Conservation (phyloP, 2,329 filamentous ascomycete genomes). For the Orbilia javanica region DNA sequence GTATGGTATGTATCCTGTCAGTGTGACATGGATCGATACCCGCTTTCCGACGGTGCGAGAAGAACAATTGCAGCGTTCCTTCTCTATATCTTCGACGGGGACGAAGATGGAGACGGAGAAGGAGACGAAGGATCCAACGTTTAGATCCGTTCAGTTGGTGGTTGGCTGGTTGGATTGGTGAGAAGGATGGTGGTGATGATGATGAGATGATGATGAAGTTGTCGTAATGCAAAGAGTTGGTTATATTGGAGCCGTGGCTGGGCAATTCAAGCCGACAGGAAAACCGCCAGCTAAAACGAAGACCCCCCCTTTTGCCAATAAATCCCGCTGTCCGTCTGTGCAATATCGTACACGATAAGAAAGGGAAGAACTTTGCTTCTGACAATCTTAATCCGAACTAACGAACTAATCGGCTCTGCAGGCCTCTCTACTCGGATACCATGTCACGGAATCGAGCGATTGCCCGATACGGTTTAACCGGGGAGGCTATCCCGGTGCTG, state of each 20-base stretch:
- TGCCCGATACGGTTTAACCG: background rate
- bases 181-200: background rate
- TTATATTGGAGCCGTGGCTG: background rate
- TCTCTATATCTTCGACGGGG: background rate
- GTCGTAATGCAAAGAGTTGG: constrained; percentile 1
- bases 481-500: background rate
- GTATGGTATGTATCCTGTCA: background rate
- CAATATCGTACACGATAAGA: too few species aligned
- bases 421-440: constrained; percentile 15
- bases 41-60: background rate
- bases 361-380: too few species aligned
- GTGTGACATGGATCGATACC: background rate
- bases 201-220: background rate
- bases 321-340: background rate
- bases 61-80: too few species aligned
- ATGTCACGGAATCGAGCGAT: constrained; percentile 1
- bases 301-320: constrained; percentile 16
- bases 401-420: constrained; percentile 39
- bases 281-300: background rate
- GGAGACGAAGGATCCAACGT: background rate
- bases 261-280: constrained; percentile 10
- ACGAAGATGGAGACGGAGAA: too few species aligned
- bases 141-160: background rate
- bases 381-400: too few species aligned
- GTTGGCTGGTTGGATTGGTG: background rate